Percentiles rank a stretch among this genome's conserved stretches.
phyloP scores from a whole-genome alignment of 306 rosid genomes.

The Pueraria montana region DNA sequence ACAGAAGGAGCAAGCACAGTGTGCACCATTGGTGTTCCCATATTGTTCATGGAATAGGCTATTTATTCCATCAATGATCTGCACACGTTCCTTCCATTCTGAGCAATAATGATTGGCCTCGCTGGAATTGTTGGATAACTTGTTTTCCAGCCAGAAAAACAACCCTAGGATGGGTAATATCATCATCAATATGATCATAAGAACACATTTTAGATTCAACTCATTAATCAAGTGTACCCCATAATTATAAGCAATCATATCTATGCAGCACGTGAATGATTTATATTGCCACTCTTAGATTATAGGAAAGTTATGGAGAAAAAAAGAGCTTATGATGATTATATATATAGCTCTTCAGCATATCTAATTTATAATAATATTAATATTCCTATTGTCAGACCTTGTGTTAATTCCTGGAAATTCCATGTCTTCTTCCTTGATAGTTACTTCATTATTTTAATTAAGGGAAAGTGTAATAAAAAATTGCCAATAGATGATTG shows the following conservation, averaged over 20 bases:
- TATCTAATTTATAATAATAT: too few species aligned
- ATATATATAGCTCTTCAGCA: too few species aligned
- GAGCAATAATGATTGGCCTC: not conserved
- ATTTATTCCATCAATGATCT: not conserved
- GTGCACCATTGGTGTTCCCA: not conserved
- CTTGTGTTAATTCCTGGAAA: slow-evolving; percentile 47
- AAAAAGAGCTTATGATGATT: too few species aligned
- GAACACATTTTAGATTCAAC: slow-evolving; percentile 3
- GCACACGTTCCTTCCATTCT: slow-evolving; percentile 18
- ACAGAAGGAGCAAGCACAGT: slow-evolving; percentile 50
- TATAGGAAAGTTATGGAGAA: too few species aligned
- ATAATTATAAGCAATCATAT: slow-evolving; percentile 27
- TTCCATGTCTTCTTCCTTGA: slow-evolving; percentile 42
- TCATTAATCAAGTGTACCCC: not conserved
- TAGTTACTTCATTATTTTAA: slow-evolving; percentile 27
- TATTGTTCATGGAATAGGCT: not conserved
- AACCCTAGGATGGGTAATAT: slow-evolving; percentile 31
- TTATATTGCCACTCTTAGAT: slow-evolving; percentile 2
- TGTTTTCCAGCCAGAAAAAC: slow-evolving; percentile 41
- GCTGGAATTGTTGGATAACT: slow-evolving; percentile 24
- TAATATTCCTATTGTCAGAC: too few species aligned
- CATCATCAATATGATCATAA: slow-evolving; percentile 34
- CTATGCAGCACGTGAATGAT: not conserved
- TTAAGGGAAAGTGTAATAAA: not conserved
- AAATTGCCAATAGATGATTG: not conserved